Evolutionary conservation across 1,284 basidiomycete genomes (phyloP).

Genomic region (Puccinia coronata): DNA sequence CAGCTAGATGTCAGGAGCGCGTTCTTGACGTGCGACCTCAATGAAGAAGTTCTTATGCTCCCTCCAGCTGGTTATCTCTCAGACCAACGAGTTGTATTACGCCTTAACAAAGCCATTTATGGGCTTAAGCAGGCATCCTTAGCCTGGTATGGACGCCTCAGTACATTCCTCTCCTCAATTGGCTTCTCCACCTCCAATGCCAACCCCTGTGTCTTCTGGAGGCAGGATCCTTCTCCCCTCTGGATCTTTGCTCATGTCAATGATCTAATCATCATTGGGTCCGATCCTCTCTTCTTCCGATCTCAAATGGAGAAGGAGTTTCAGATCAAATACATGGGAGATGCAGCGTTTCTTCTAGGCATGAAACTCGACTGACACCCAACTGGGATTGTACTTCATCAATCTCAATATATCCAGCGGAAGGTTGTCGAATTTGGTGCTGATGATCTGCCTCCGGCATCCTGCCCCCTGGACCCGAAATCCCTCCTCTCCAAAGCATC

Average conservation of each 20-base stretch:
- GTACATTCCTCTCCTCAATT: not conserved
- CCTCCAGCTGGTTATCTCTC: too few relatives aligned
- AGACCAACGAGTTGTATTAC: not conserved
- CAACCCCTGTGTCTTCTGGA: conserved; percentile 16
- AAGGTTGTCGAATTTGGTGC: not conserved
- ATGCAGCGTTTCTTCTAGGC: not conserved
- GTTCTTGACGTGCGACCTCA: not conserved
- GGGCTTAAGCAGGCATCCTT: conserved; percentile 3
- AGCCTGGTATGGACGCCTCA: not conserved
- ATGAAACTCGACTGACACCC: not conserved
- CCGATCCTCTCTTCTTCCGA: not conserved
- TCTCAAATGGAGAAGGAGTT: not conserved
- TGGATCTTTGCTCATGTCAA: conserved; percentile 14
- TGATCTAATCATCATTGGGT: not conserved
- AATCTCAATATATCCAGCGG: not conserved
- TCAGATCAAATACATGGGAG: not conserved
- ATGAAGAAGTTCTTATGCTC: not conserved
- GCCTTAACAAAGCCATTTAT: conserved; percentile 4
- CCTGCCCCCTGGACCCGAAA: not conserved
- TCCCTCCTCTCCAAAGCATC: not conserved
- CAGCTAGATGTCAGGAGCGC: conserved; percentile 44
- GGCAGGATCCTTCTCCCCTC: not conserved
- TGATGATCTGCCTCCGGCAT: not conserved
- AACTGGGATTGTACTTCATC: not conserved
- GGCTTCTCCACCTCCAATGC: not conserved